Evolutionary conservation across 192 early-diverging fungal species (phyloP).

Genomic region (Spinellus fusiger): DNA sequence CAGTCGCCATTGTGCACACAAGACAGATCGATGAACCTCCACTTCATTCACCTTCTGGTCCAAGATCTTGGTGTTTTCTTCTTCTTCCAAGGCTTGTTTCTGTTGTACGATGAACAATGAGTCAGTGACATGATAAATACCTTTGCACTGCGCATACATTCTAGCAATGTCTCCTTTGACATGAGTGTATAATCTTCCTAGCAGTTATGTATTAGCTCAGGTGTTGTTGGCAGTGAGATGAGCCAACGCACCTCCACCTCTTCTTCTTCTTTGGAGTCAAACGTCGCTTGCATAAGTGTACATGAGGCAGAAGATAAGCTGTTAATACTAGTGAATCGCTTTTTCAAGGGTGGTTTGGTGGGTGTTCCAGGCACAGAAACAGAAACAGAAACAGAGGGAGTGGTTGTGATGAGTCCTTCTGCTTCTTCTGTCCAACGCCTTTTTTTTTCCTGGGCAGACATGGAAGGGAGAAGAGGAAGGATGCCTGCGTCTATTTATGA

Average conservation of each 20-base stretch:
- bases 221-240: neutral
- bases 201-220: neutral
- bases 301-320: neutral
- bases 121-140: neutral
- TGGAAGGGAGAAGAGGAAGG: neutral
- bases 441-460: conserved; percentile 6
- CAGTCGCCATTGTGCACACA: neutral
- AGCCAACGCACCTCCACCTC: neutral
- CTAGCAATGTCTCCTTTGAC: neutral
- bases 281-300: neutral
- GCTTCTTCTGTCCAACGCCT: conserved; percentile 2
- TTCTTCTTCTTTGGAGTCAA: neutral
- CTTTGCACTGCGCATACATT: neutral
- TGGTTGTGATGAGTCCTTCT: no score
- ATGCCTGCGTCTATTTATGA: neutral
- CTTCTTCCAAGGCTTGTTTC: neutral
- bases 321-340: conserved; percentile 12
- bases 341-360: conserved; percentile 14
- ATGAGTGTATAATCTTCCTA: neutral
- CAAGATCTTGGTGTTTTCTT: neutral
- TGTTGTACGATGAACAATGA: neutral
- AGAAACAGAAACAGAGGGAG: neutral
- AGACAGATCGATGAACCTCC: neutral
- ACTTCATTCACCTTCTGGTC: neutral
- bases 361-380: neutral